Base-by-base conservation (phyloP, 2,329 filamentous ascomycete genomes). In the Cercospora sesami region DNA sequence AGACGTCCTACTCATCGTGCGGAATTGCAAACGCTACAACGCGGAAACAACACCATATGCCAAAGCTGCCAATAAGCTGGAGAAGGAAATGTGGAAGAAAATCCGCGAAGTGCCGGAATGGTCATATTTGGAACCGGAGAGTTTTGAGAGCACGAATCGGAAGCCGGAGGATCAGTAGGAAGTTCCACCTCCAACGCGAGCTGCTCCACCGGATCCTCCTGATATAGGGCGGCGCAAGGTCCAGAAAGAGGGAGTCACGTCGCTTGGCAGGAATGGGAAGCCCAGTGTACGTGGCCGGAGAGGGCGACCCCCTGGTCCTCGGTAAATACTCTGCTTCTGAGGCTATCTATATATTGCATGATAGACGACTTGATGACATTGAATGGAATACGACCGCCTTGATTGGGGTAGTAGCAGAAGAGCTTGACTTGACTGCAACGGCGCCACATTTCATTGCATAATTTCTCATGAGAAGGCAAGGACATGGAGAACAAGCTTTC, bases 1-100 rank as follows among this genome's bases (percentile, higher is more conserved):
- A 71, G 95, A 99, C 78, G 92, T 94, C 9, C 90, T 89, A 77
- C 87, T 98, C 75, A 89, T 99, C 72, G 97, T 96, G 76, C 89
- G 94, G 78, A 99, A 99, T 79, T 99, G 95, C 79, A 89, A 94
- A 73, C 90, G 91, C 77, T 99, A 98, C 84, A 99, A 99, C 78
- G 96, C 94, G 74, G 94, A 97, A 81, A 96, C 85, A 53, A 99
- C 94, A 0, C 90, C 93, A 0, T 99, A 99, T 78, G 93, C 93
- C 26, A 99, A 99, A 83, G 93, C 91, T 66, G 95, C 95, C 48
- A 96, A 93, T 78, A 95, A 95, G 78, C 84, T 99, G 51, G 95
- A 90, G 78, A 96, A 95, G 80, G 96, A 89, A 78, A 96, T 98
- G 94, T 97, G 93, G 92, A 86, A 89, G 79, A 92, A 94, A 81